Percentiles rank a stretch among this genome's conserved stretches.
Evolutionary conservation across 2,329 filamentous ascomycete species (phyloP).

Genomic region (Colletotrichum scovillei): DNA sequence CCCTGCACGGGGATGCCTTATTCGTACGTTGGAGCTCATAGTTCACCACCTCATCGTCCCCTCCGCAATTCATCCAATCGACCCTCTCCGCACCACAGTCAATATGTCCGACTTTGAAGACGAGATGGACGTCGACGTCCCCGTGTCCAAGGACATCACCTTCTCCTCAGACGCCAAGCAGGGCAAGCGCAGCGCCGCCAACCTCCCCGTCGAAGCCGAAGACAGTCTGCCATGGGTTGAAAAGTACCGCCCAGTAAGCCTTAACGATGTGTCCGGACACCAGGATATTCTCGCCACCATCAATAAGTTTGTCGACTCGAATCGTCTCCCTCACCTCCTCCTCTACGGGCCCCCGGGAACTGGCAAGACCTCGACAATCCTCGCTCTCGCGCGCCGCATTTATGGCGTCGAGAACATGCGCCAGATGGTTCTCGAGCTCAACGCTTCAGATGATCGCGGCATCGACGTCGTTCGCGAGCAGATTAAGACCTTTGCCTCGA

Average conservation of each 20-base stretch:
- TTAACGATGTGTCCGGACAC: conserved; percentile 94
- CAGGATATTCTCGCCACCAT: conserved; percentile 97
- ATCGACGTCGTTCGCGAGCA: conserved; percentile 98
- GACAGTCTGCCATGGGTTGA: conserved; percentile 98
- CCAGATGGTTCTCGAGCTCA: conserved; percentile 98
- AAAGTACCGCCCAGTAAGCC: conserved; percentile 90
- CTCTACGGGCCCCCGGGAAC: conserved; percentile 97
- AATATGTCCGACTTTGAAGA: conserved; percentile 70
- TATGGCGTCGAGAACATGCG: conserved; percentile 93
- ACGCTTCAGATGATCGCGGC: conserved; percentile 95
- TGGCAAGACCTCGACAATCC: conserved; percentile 96
- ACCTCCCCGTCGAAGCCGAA: conserved; percentile 92
- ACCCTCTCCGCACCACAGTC: background rate
- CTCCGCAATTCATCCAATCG: background rate
- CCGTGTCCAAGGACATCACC: conserved; percentile 59
- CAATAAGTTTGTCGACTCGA: conserved; percentile 96
- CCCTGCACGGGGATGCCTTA: background rate
- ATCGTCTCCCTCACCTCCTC: conserved; percentile 93
- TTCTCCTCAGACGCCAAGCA: conserved; percentile 86
- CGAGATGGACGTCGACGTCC: conserved; percentile 70
- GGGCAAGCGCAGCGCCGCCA: conserved; percentile 91
- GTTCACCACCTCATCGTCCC: background rate
- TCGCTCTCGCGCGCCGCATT: conserved; percentile 91
- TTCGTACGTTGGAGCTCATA: no score
- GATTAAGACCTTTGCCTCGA: conserved; percentile 99